Percentiles rank a stretch among this genome's conserved stretches.
phyloP scores from a whole-genome alignment of 1,139 yeast genomes.

The Meyerozyma guilliermondii region DNA sequence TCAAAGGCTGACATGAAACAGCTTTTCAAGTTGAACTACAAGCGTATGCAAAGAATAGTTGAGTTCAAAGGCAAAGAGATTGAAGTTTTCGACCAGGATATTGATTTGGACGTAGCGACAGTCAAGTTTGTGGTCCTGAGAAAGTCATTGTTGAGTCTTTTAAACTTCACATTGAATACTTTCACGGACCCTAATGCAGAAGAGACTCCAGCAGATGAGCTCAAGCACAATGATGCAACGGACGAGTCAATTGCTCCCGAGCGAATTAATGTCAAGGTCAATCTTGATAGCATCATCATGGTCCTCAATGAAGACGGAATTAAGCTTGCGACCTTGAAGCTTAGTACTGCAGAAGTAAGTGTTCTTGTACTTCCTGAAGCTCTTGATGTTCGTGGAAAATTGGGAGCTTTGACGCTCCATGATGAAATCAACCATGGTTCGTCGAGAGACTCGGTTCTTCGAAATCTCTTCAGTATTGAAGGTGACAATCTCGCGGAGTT shows the following conservation, averaged over 20 bases:
- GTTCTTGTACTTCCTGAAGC: constrained; percentile 71
- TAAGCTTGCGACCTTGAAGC: constrained; percentile 70
- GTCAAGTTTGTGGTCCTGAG: constrained; percentile 74
- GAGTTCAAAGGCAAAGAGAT: constrained; percentile 50
- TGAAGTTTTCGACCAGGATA: constrained; percentile 74
- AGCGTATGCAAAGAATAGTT: constrained; percentile 58
- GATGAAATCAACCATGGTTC: constrained; percentile 73
- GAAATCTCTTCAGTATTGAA: constrained; percentile 72
- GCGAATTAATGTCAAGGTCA: constrained; percentile 63
- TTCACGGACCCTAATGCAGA: constrained; percentile 78
- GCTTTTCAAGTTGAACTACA: constrained; percentile 59
- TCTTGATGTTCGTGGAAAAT: constrained; percentile 65
- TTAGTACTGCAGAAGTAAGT: constrained; percentile 68
- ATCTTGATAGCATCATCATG: constrained; percentile 68
- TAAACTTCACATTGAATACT: constrained; percentile 80
- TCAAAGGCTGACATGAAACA: constrained; percentile 25
- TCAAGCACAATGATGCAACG: constrained; percentile 58
- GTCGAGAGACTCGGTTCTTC: constrained; percentile 51
- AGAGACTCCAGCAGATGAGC: constrained; percentile 60
- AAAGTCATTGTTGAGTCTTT: constrained; percentile 67
- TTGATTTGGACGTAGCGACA: constrained; percentile 74
- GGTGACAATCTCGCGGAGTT: constrained; percentile 82
- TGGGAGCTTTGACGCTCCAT: constrained; percentile 76
- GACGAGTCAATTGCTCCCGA: constrained; percentile 60
- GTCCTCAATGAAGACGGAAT: constrained; percentile 81